phyloP scores from a whole-genome alignment of 768 basidiomycete species.

The Podaxis pistillaris region DNA sequence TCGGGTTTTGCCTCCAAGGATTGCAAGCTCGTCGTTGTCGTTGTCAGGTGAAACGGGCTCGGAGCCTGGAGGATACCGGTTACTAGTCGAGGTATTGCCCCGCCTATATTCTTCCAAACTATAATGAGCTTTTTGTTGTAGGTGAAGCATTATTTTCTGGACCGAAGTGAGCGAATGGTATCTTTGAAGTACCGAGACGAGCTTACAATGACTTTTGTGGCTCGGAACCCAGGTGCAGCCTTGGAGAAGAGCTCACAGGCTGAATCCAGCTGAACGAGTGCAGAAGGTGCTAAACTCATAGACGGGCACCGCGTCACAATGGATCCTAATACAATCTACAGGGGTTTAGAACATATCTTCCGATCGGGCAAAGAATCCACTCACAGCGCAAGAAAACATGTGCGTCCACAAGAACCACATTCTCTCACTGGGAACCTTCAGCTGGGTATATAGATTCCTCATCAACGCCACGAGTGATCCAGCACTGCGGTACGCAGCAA shows the following conservation, averaged over 20 bases:
- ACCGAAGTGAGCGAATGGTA: slow-evolving; percentile 3
- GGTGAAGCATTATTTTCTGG: slow-evolving; percentile 61
- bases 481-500: slow-evolving; percentile 72
- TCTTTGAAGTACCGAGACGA: not conserved
- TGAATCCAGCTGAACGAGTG: slow-evolving; percentile 69
- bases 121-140: slow-evolving; percentile 65
- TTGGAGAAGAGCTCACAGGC: slow-evolving; percentile 75
- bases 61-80: slow-evolving; percentile 33
- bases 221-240: slow-evolving; percentile 63
- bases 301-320: slow-evolving; percentile 79
- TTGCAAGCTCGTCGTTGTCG: slow-evolving; percentile 62
- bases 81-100: slow-evolving; percentile 48
- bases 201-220: slow-evolving; percentile 62
- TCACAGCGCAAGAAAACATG: slow-evolving; percentile 66
- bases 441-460: slow-evolving; percentile 63
- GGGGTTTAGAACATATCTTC: slow-evolving; percentile 10
- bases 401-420: slow-evolving; percentile 66
- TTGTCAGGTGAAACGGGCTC: slow-evolving; percentile 43
- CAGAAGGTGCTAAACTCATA: slow-evolving; percentile 75
- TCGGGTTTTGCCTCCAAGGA: slow-evolving; percentile 65
- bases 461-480: slow-evolving; percentile 70
- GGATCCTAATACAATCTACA: slow-evolving; percentile 67
- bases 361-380: slow-evolving; percentile 22
- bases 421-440: slow-evolving; percentile 61
- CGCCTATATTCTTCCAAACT: slow-evolving; percentile 63